Conservation (phyloP, 2,329 filamentous ascomycete genomes). For the Pseudohalonectria lignicola region DNA sequence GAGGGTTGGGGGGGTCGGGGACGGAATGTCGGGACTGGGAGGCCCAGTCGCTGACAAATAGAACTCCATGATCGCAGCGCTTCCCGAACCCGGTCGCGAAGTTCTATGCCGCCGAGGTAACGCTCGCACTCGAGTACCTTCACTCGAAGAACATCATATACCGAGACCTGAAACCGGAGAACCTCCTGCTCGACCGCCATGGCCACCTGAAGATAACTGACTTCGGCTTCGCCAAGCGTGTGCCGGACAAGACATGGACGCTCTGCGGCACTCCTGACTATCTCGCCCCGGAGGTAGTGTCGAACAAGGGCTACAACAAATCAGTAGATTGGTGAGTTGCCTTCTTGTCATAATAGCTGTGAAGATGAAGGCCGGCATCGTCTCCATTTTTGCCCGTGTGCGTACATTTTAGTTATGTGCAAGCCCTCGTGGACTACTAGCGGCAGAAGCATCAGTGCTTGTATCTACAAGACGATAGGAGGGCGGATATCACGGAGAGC, state of each 20-base stretch:
- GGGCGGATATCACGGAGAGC: too few species aligned
- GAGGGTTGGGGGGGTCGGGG: too few species aligned
- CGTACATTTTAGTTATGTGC: slow-evolving; percentile 1
- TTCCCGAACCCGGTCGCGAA: slow-evolving; percentile 98
- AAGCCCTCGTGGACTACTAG: too few species aligned
- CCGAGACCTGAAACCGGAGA: slow-evolving; percentile 92
- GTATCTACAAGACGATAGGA: too few species aligned
- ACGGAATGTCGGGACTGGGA: background rate
- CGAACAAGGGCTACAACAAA: slow-evolving; percentile 98
- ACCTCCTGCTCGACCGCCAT: slow-evolving; percentile 81
- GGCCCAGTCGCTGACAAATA: background rate
- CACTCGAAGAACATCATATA: slow-evolving; percentile 96
- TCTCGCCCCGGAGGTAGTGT: slow-evolving; percentile 94
- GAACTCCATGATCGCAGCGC: too few species aligned
- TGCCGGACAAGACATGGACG: slow-evolving; percentile 98
- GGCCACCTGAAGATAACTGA: slow-evolving; percentile 96
- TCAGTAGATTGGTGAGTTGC: slow-evolving; percentile 78
- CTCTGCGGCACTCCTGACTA: slow-evolving; percentile 97
- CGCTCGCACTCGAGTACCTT: slow-evolving; percentile 87
- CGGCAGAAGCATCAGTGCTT: too few species aligned
- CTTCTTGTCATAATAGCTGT: slow-evolving; percentile 5
- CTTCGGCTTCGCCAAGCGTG: slow-evolving; percentile 96
- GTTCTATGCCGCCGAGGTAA: slow-evolving; percentile 97
- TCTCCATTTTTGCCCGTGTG: too few species aligned
- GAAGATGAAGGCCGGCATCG: too few species aligned